phyloP scores from a whole-genome alignment of 2,329 filamentous ascomycete genomes.

The Hypoxylon rubiginosum region DNA sequence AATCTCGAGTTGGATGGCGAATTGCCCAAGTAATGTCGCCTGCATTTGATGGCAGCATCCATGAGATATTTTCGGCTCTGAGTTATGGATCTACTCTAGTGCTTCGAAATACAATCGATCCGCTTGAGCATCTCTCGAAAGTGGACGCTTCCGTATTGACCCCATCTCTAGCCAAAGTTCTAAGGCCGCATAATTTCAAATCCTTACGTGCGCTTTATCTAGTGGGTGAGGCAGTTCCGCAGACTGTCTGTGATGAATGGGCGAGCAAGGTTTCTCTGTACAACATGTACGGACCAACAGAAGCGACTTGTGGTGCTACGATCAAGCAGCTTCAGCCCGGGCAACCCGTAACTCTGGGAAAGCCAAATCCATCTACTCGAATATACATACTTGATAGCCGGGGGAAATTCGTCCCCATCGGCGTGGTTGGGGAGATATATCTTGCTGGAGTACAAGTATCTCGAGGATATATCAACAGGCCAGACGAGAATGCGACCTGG shows the following conservation, averaged over 20 bases:
- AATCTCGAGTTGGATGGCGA: neutral
- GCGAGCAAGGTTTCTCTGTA: slow-evolving; percentile 47
- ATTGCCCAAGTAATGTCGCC: slow-evolving; percentile 16
- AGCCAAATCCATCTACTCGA: slow-evolving; percentile 52
- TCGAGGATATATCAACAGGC: slow-evolving; percentile 56
- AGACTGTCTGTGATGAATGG: slow-evolving; percentile 54
- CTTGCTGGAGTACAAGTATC: slow-evolving; percentile 59
- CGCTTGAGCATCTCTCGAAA: slow-evolving; percentile 50
- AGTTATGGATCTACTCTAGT: slow-evolving; percentile 30
- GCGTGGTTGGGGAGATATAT: slow-evolving; percentile 58
- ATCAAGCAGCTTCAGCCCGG: slow-evolving; percentile 45
- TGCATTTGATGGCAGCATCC: slow-evolving; percentile 17
- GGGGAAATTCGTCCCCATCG: slow-evolving; percentile 47
- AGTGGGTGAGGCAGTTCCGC: slow-evolving; percentile 55
- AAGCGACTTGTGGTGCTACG: slow-evolving; percentile 56
- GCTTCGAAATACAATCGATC: slow-evolving; percentile 25
- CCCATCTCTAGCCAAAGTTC: slow-evolving; percentile 54
- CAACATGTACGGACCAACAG: slow-evolving; percentile 62
- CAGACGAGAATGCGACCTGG: slow-evolving; percentile 32
- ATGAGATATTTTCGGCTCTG: slow-evolving; percentile 17
- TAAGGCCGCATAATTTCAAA: slow-evolving; percentile 51
- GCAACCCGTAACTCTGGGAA: slow-evolving; percentile 54
- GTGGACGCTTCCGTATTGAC: slow-evolving; percentile 55
- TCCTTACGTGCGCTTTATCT: slow-evolving; percentile 52
- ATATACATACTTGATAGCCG: slow-evolving; percentile 57